A percentile compares a stretch with the other conserved stretches of the same genome.
These are phyloP conservation scores for Paecilomyces sp. DNA, from an alignment of 2,329 filamentous ascomycete genomes.

Conservation along the genomic window DNA sequence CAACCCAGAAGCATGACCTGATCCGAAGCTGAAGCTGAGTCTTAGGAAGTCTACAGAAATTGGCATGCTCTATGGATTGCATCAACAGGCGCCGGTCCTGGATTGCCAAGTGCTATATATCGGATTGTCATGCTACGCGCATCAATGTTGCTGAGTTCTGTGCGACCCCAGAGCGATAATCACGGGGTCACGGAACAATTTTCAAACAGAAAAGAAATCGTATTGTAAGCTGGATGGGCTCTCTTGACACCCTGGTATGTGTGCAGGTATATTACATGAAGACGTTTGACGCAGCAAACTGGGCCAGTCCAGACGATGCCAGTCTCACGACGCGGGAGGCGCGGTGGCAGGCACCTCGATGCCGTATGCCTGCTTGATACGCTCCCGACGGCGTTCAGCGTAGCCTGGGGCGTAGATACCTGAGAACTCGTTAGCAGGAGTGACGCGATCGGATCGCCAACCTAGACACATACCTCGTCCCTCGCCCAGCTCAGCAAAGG, in stretches of 20 bases:
- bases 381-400: constrained; percentile 71
- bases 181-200: not conserved
- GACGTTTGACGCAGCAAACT: constrained; percentile 5
- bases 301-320: constrained; percentile 2
- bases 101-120: too few relatives aligned
- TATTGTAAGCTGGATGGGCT: constrained; percentile 11
- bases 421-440: constrained; percentile 28
- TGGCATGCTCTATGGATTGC: not conserved
- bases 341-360: constrained; percentile 67
- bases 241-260: constrained; percentile 11
- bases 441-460: not conserved
- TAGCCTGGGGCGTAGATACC: constrained; percentile 77
- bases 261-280: constrained; percentile 20
- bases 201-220: not conserved
- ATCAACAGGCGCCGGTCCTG: not conserved
- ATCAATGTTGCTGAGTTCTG: not conserved
- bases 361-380: constrained; percentile 80
- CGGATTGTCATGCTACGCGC: not conserved
- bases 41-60: not conserved
- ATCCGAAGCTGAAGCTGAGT: not conserved
- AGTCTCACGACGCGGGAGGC: constrained; percentile 31
- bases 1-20: not conserved
- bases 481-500: constrained; percentile 73
- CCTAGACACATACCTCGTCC: constrained; percentile 61
- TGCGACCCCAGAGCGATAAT: not conserved